Evolutionary conservation across 2,329 filamentous ascomycete genomes (phyloP).

Genomic region (Monosporascus sp.): DNA sequence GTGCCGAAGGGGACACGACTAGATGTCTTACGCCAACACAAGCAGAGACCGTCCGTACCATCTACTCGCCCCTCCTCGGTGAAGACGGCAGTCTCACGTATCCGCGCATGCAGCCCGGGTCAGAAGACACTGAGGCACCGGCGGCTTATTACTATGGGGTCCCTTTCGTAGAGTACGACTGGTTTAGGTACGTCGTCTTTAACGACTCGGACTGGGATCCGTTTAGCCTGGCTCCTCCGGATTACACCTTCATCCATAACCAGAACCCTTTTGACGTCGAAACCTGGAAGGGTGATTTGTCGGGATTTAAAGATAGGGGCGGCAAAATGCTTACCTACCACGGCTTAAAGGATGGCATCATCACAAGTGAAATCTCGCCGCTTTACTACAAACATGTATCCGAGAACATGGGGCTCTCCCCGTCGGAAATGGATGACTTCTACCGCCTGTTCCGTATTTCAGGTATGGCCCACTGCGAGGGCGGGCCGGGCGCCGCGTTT

Average conservation of each 20-base stretch:
- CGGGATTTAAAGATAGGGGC: conserved; percentile 29
- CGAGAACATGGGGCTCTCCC: conserved; percentile 30
- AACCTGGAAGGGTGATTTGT: conserved; percentile 30
- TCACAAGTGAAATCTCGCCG: conserved; percentile 37
- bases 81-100: conserved; percentile 38
- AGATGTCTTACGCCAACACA: conserved; percentile 7
- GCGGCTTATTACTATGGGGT: conserved; percentile 31
- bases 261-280: conserved; percentile 17
- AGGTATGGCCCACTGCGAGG: conserved; percentile 42
- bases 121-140: conserved; percentile 32
- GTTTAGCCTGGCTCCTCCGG: conserved; percentile 29
- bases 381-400: conserved; percentile 42
- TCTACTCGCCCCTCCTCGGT: conserved; percentile 5
- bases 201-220: conserved; percentile 38
- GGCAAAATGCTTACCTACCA: conserved; percentile 34
- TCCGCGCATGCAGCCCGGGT: conserved; percentile 45
- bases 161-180: conserved; percentile 39
- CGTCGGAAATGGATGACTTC: conserved; percentile 30
- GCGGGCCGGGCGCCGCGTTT: conserved; percentile 38
- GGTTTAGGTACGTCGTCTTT: conserved; percentile 43
- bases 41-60: conserved; percentile 5
- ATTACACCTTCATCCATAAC: conserved; percentile 22
- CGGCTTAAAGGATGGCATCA: conserved; percentile 38
- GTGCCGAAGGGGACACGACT: background rate
- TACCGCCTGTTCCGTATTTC: conserved; percentile 40